Evolutionary conservation across 2,329 filamentous ascomycete genomes (phyloP), one percentile per base, ranked within the genome.

Genomic region (Aspergillus aculeatus): DNA sequence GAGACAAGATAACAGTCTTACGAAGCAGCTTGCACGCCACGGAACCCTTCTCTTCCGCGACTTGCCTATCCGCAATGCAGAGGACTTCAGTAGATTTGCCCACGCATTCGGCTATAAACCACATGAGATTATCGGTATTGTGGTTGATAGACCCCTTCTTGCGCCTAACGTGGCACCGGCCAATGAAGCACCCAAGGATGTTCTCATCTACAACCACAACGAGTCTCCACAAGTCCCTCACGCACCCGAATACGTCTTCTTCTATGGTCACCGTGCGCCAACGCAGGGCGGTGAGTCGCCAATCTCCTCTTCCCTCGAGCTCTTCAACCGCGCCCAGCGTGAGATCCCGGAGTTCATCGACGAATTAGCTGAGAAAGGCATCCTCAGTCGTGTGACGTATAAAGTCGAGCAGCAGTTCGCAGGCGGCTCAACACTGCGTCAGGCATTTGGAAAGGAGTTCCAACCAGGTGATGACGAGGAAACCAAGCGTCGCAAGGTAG

Each of bases 71-170:
- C 69, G 75, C 47, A 65, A 59, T 56, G 80, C 80, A 1, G 61
- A 76, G 4, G 80, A 81, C 29, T 82, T 82, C 64, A 80, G 77
- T 69, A 74, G 69, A 60, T 82, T 83, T 62, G 78, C 79, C 0
- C 80, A 82, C 58, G 78, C 80, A 0, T 83, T 83, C 62, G 79
- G 79, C 0, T 80, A 75, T 61, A 70, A 64, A 1, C 79, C 80
- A 1, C 81, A 83, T 55, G 81, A 82, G 62, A 81, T 81, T 57
- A 83, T 83, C 52, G 81, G 81, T 0, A 82, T 82, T 49, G 79
- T 82, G 0, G 79, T 82, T 5, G 71, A 81, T 50, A 68, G 81
- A 47, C 80, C 80, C 0, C 47, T 76, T 2, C 72, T 80, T 3
- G 78, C 78, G 2, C 75, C 75, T 5, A 80, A 80, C 57, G 77